Percentiles rank a stretch among this genome's conserved stretches.
These are phyloP conservation scores for Cutaneotrichosporon spelunceum DNA, from an alignment of 1,284 basidiomycete genomes.

Conservation along the genomic window DNA sequence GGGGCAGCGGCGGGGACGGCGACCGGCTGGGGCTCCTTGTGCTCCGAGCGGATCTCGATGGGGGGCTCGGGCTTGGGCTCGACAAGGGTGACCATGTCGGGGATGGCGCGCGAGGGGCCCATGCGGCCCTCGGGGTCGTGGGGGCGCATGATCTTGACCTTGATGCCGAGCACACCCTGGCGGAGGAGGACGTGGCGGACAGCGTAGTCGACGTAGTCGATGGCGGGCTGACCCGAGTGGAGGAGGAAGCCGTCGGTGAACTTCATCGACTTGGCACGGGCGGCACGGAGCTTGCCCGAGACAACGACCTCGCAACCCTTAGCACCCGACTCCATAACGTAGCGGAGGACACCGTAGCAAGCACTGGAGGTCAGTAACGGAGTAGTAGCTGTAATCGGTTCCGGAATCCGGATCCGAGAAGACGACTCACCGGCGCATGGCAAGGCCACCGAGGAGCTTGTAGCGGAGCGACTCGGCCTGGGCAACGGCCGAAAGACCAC, in stretches of 20 bases:
- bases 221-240: slow-evolving; percentile 97
- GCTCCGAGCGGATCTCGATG: slow-evolving; percentile 53
- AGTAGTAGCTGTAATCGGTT: not conserved
- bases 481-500: slow-evolving; percentile 96
- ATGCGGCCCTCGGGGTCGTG: slow-evolving; percentile 84
- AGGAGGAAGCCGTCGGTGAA: slow-evolving; percentile 99
- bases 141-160: slow-evolving; percentile 99
- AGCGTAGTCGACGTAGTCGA: slow-evolving; percentile 96
- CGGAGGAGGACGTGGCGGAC: slow-evolving; percentile 97
- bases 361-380: slow-evolving; percentile 61
- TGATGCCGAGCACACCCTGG: slow-evolving; percentile 99
- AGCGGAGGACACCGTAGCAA: slow-evolving; percentile 99
- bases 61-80: slow-evolving; percentile 64
- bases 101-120: slow-evolving; percentile 90
- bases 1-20: slow-evolving; percentile 28
- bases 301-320: slow-evolving; percentile 99
- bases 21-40: slow-evolving; percentile 46
- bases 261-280: slow-evolving; percentile 99
- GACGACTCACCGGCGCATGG: slow-evolving; percentile 79
- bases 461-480: slow-evolving; percentile 99
- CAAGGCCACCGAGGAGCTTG: slow-evolving; percentile 99
- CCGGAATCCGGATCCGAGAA: not conserved
- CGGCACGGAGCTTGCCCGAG: slow-evolving; percentile 98
- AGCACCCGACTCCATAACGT: slow-evolving; percentile 99
- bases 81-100: slow-evolving; percentile 88